Evolutionary conservation across 495 filamentous ascomycete species (phyloP).

Genomic region (Hypoxylon subgilvum): DNA sequence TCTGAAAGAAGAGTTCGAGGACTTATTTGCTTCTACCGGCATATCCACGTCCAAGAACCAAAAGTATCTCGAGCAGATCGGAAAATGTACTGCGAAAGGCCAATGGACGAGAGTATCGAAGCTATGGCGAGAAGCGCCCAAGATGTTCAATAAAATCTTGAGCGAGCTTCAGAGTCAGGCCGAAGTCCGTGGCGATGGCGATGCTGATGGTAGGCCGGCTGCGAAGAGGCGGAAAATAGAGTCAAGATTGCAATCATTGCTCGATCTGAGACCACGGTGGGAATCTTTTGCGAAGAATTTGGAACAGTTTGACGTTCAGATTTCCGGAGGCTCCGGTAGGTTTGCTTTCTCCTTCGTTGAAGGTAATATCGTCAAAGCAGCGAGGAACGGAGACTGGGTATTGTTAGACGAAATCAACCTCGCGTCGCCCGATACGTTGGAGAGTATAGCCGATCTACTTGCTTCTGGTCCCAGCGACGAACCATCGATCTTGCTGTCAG

Average conservation of each 20-base stretch:
- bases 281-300: slow-evolving; percentile 75
- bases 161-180: slow-evolving; percentile 51
- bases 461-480: slow-evolving; percentile 66
- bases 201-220: slow-evolving; percentile 63
- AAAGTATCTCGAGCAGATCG: slow-evolving; percentile 77
- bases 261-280: slow-evolving; percentile 75
- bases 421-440: slow-evolving; percentile 89
- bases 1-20: slow-evolving; percentile 90
- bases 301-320: slow-evolving; percentile 79
- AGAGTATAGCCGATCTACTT: slow-evolving; percentile 88
- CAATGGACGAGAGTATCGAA: slow-evolving; percentile 84
- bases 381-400: slow-evolving; percentile 95
- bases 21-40: slow-evolving; percentile 78
- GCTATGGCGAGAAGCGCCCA: slow-evolving; percentile 86
- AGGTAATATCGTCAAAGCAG: slow-evolving; percentile 89
- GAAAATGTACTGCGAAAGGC: slow-evolving; percentile 76
- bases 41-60: slow-evolving; percentile 87
- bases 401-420: slow-evolving; percentile 98
- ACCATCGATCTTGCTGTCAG: slow-evolving; percentile 85
- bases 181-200: slow-evolving; percentile 43
- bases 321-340: slow-evolving; percentile 75
- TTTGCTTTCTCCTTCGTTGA: slow-evolving; percentile 97
- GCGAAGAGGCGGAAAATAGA: slow-evolving; percentile 84
- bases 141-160: slow-evolving; percentile 78
- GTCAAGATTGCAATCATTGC: slow-evolving; percentile 64